These are phyloP conservation scores for Rhamnella rubrinervis DNA, from an alignment of 331 rosid genomes.

Conservation along the genomic window DNA sequence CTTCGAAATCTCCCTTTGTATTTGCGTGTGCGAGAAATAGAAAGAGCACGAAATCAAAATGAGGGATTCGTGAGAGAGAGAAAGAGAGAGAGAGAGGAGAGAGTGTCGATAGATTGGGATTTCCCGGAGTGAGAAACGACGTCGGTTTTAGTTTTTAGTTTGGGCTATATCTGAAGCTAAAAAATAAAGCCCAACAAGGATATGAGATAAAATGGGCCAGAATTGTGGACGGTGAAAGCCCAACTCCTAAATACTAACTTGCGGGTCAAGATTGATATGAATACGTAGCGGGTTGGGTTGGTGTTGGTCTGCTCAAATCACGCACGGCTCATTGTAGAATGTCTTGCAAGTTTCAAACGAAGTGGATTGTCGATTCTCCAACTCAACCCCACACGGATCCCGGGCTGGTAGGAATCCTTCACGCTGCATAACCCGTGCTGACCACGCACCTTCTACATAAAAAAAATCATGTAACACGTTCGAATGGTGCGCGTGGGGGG, in stretches of 20 bases:
- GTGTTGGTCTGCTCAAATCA: too few species aligned
- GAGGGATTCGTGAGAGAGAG: neutral
- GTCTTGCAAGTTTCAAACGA: constrained; percentile 5
- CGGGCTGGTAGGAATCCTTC: neutral
- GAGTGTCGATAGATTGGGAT: too few species aligned
- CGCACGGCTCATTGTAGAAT: neutral
- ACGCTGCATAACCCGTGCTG: neutral
- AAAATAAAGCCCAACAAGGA: too few species aligned
- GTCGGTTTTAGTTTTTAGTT: neutral
- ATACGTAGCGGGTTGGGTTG: too few species aligned
- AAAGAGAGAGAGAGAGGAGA: neutral
- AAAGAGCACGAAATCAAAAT: neutral
- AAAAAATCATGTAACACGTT: too few species aligned
- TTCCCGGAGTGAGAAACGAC: neutral
- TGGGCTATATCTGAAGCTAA: too few species aligned
- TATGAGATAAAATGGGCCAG: too few species aligned
- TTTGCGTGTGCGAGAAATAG: neutral
- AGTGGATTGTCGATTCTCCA: neutral
- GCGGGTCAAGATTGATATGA: too few species aligned
- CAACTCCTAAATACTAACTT: too few species aligned
- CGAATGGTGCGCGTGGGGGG: neutral
- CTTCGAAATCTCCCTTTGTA: neutral
- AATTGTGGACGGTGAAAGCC: too few species aligned
- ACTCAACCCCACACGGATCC: constrained; percentile 1
- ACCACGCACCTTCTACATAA: neutral